Evolutionary conservation across 2,329 filamentous ascomycete genomes (phyloP), one percentile per base, ranked within the genome.

Genomic region (Phaeomoniella chlamydospora): DNA sequence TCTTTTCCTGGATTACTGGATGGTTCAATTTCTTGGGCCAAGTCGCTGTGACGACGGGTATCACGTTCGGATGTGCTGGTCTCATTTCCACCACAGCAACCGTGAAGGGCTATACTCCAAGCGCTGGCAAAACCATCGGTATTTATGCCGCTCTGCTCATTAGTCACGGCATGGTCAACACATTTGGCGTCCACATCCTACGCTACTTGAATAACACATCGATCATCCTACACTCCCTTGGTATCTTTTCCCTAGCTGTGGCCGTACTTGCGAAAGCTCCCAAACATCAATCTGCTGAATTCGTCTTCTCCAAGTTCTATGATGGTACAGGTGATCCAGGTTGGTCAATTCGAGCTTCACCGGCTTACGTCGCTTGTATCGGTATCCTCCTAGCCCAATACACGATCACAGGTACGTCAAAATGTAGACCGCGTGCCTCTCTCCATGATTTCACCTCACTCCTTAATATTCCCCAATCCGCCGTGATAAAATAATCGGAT

Each of bases 101-200:
- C 4, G 53, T 67, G 12, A 62, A 64, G 39, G 57, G 48, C 19
- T 67, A 64, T 38, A 46, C 44, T 14, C 50, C 67, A 0, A 65
- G 62, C 0, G 56, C 70, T 1, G 54, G 45, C 11, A 61, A 61
- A 41, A 72, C 67, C 3, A 63, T 75, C 34, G 70, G 68, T n/a
- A 74, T 75, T 39, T 73, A 74, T 42, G 70, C 68, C 4, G 71
- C 70, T 4, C 54, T 74, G 3, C 59, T 75, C 3, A 42, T 68
- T 19, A 68, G 64, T 3, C 70, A 74, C 44, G 69, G 58, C 12
- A 46, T 70, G 2, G 55, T 73, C 45, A 75, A 75, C 49, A 69
- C 66, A 0, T 73, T 75, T 43, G 70, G 70, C 33, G 69, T 74
- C 1, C 62, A 60, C 39, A 54, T 66, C n/a, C 57, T 75, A 13